Conservation (phyloP, 345 rosid genomes). For the Nasturtium officinale region DNA sequence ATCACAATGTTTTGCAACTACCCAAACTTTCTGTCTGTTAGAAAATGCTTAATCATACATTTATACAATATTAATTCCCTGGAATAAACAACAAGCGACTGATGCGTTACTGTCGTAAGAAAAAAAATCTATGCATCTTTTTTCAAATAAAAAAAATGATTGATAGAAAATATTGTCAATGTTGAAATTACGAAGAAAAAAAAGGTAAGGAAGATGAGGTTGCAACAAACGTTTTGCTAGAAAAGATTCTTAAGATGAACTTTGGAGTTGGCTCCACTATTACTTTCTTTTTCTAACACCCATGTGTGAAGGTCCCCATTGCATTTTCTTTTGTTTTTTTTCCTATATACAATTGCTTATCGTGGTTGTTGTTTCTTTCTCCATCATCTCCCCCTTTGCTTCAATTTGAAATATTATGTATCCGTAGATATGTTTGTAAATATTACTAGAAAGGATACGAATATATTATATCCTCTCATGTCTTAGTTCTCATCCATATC, state of each 20-base stretch:
- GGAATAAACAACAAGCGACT: constrained; percentile 8
- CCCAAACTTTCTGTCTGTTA: constrained; percentile 22
- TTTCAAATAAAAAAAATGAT: background rate
- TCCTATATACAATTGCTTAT: constrained; percentile 54
- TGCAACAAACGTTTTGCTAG: constrained; percentile 56
- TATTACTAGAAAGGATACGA: constrained; percentile 27
- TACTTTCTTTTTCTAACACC: constrained; percentile 50
- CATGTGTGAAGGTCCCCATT: constrained; percentile 90
- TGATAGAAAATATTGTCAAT: constrained; percentile 5
- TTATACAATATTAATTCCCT: constrained; percentile 2
- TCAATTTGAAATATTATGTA: constrained; percentile 29
- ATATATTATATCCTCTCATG: constrained; percentile 34
- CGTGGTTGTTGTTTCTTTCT: constrained; percentile 64
- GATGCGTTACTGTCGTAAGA: background rate
- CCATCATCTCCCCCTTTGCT: constrained; percentile 40
- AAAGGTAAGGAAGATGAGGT: constrained; percentile 45
- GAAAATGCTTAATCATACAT: constrained; percentile 7
- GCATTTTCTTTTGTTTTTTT: constrained; percentile 45
- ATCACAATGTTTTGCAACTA: constrained; percentile 32
- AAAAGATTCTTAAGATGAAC: constrained; percentile 49
- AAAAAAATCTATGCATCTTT: background rate
- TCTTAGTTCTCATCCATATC: constrained; percentile 34
- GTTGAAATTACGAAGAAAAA: constrained; percentile 27
- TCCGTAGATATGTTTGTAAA: constrained; percentile 23
- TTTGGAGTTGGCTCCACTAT: constrained; percentile 63